Evolutionary conservation across 2,329 filamentous ascomycete species (phyloP).

Genomic region (Talaromyces sp.): DNA sequence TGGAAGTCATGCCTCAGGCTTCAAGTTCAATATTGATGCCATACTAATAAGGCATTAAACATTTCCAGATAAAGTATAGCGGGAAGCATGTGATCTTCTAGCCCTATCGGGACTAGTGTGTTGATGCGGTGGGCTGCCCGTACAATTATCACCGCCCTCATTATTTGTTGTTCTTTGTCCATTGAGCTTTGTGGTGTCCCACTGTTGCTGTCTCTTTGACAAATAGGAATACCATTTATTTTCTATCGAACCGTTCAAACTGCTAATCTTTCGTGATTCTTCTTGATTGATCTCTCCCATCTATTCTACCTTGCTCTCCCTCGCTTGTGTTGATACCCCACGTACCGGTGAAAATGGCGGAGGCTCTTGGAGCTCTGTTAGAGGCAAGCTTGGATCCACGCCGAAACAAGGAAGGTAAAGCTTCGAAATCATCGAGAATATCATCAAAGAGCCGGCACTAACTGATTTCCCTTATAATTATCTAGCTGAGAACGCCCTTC

Average conservation of each 20-base stretch:
- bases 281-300: not conserved
- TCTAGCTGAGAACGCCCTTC: conserved; percentile 78
- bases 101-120: conserved; percentile 19
- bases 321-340: conserved; percentile 30
- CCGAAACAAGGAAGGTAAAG: conserved; percentile 84
- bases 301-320: conserved; percentile 11
- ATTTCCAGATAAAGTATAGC: not conserved
- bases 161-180: conserved; percentile 21
- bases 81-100: conserved; percentile 11
- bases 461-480: not conserved
- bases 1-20: not conserved
- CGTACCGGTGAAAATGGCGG: conserved; percentile 56
- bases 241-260: not conserved
- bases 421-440: not conserved
- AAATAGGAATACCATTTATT: not conserved
- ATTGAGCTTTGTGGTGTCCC: conserved; percentile 16
- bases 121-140: conserved; percentile 26
- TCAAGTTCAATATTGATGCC: not conserved
- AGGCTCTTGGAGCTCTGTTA: conserved; percentile 68
- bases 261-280: not conserved
- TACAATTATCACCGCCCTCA: conserved; percentile 25
- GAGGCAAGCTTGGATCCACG: conserved; percentile 86
- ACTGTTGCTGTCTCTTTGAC: not conserved
- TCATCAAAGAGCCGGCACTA: not conserved
- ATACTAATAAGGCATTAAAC: not conserved